These are phyloP conservation scores for Ophiosphaerella korrae DNA, from an alignment of 2,329 filamentous ascomycete species.

Conservation along the genomic window DNA sequence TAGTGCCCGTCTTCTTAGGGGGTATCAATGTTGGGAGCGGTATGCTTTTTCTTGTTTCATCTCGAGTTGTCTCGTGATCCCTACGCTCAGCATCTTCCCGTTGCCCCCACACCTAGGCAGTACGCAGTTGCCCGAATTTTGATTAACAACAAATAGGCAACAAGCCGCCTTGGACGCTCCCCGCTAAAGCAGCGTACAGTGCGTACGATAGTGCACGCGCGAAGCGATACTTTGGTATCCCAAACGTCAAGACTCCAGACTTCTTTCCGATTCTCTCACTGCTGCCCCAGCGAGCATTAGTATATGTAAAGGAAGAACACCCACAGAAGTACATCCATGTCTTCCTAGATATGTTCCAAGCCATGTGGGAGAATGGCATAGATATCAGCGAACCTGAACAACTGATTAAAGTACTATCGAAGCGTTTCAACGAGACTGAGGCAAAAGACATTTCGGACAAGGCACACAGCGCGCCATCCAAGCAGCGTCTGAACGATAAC, in stretches of 20 bases:
- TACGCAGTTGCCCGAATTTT: not conserved
- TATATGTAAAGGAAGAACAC: conserved; percentile 67
- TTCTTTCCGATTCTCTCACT: conserved; percentile 63
- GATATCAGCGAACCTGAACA: conserved; percentile 65
- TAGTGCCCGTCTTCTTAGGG: conserved; percentile 72
- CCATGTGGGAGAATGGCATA: conserved; percentile 66
- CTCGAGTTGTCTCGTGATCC: not conserved
- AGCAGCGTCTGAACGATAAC: conserved; percentile 60
- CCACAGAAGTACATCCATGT: conserved; percentile 55
- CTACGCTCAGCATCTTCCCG: not conserved
- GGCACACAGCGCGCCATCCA: conserved; percentile 56
- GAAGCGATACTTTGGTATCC: conserved; percentile 57
- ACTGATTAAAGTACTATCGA: conserved; percentile 53
- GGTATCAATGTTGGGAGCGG: conserved; percentile 52
- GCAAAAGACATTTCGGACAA: conserved; percentile 62
- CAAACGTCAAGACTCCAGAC: conserved; percentile 49
- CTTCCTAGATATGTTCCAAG: conserved; percentile 62
- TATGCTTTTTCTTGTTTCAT: conserved; percentile 17
- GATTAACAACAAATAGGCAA: conserved; percentile 61
- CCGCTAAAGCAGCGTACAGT: conserved; percentile 68
- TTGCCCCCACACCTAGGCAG: not conserved
- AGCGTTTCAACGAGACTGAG: conserved; percentile 58
- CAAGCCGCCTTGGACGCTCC: conserved; percentile 73
- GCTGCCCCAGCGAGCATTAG: conserved; percentile 68
- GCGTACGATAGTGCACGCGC: conserved; percentile 56